Evolutionary conservation across 192 early-diverging fungal genomes (phyloP), one percentile per base, ranked within the genome.

Genomic region (Coemansia sp.): DNA sequence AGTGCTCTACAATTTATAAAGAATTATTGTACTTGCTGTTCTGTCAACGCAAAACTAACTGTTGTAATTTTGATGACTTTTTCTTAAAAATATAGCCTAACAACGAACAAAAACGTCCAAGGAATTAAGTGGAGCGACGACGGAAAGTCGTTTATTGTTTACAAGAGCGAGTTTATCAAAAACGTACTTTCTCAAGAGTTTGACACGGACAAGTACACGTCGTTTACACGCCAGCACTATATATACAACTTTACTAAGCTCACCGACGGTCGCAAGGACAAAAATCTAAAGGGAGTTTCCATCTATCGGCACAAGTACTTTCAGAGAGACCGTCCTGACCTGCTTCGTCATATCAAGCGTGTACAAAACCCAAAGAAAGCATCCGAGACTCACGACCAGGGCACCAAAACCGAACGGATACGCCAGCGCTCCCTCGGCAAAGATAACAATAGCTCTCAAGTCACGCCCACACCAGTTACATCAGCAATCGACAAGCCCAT

Each of bases 221-320:
- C 80, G 2, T 76, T 82, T 31, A 73, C 62, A 1, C 80, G 80
- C 50, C 80, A 82, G 45, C 60, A 76, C 47, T 74, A 82, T 49
- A 57, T 82, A n/a, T 82, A 82, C 17, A 66, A 64, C 12, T 82
- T 82, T 47, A 22, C 22, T 3, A 71, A 74, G 58, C 63, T 52
- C 4, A 76, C 69, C 9, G 79, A 82, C 47, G 71, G 71, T n/a
- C 73, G 79, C 59, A 82, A 76, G 47, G 31, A 55, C 19, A 75
- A 71, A 29, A 9, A 57, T 4, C 61, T 26, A 5, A 2, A 29
- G 6, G 71, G 71, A 0, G 52, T 48, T n/a, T 52, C 65, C 47
- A 27, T 31, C 41, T 76, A 68, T 14, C 16, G 17, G 17, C 62
- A 76, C 31, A 19, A 11, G 10, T 8, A 47, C 16, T 82, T 82